Conservation (phyloP, 1,139 yeast genomes). For the Protomyces macrosporus region DNA sequence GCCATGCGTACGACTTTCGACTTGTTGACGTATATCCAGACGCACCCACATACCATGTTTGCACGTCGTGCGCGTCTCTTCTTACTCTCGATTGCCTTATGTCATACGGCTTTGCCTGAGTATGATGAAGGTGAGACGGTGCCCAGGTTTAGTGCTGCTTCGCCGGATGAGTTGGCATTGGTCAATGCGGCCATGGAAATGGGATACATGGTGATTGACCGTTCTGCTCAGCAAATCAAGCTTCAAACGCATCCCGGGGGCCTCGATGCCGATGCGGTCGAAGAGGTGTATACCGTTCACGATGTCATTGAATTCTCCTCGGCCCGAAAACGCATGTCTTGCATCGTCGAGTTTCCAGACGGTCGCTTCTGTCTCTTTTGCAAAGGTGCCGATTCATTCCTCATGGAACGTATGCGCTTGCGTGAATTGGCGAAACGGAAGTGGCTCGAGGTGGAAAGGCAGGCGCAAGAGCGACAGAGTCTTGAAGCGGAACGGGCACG, state of each 20-base stretch:
- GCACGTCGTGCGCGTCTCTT: constrained; percentile 73
- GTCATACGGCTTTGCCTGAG: constrained; percentile 79
- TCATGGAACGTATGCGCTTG: constrained; percentile 65
- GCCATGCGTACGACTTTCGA: constrained; percentile 50
- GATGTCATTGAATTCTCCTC: constrained; percentile 84
- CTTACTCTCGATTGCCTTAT: constrained; percentile 71
- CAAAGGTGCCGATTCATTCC: constrained; percentile 95
- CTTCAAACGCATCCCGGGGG: constrained; percentile 85
- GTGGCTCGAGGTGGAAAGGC: constrained; percentile 57
- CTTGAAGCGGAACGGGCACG: constrained; percentile 68
- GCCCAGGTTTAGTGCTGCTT: constrained; percentile 80
- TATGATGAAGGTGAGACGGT: constrained; percentile 45
- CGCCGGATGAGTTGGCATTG: constrained; percentile 93
- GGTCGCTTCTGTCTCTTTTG: constrained; percentile 72
- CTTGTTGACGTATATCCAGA: constrained; percentile 62
- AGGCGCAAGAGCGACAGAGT: constrained; percentile 59
- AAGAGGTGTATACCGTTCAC: constrained; percentile 66
- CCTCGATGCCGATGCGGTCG: constrained; percentile 55
- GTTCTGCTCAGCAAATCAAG: constrained; percentile 54
- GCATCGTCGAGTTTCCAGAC: constrained; percentile 73
- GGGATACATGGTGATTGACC: constrained; percentile 75
- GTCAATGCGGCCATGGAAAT: constrained; percentile 91
- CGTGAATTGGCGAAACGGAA: constrained; percentile 56
- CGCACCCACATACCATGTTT: constrained; percentile 64
- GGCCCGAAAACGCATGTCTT: constrained; percentile 88